Base-by-base conservation (phyloP, 352 stramenopile genomes). In the Phytophthora cactorum region DNA sequence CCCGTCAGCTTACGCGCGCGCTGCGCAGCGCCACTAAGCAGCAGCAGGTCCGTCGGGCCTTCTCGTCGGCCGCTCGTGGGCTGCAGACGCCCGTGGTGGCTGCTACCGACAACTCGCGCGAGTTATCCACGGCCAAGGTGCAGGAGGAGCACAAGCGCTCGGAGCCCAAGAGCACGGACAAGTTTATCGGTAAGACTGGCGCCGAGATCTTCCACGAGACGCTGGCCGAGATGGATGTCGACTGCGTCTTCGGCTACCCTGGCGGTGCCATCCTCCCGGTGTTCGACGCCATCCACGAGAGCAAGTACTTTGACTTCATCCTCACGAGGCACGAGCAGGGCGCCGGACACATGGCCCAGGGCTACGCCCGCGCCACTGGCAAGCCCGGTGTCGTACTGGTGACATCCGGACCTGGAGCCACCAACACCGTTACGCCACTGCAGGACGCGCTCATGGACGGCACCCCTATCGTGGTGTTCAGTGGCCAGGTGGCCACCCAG, bases 371-470 rank as follows among this genome's bases (percentile, higher is more conserved):
- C 25, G 88, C 88, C 11, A 93, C 86, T 39, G 88, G 86, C 58
- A 96, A 94, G 72, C 88, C 95, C 2, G 95, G 93, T 39, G 90
- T 98, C 34, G 93, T 97, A 46, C 82, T 98, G 34, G 95, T 97
- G 46, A 98, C 95, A 4, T 98, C 91, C 0, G 95, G 95, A 59
- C 95, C 95, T 25, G 95, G 95, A 25, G 92, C 93, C 6, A 98
- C 95, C 57, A 98, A 98, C 69, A 96, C 97, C 2, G 90, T 98
- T 34, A 98, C 95, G 10, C 93, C 93, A 14, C 72, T 98, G 50
- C 90, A 97, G 55, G 95, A 98, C 72, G 95, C 92, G 63, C 90
- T 98, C 36, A 98, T 97, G 80, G 95, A 98, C 65, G 95, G 95
- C 39, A 97, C 96, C 25, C 93, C 95, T 25, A 96, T 98, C 63